Evolutionary conservation across 2,329 filamentous ascomycete genomes (phyloP), one percentile per base, ranked within the genome.

Genomic region (Neonectria hederae): DNA sequence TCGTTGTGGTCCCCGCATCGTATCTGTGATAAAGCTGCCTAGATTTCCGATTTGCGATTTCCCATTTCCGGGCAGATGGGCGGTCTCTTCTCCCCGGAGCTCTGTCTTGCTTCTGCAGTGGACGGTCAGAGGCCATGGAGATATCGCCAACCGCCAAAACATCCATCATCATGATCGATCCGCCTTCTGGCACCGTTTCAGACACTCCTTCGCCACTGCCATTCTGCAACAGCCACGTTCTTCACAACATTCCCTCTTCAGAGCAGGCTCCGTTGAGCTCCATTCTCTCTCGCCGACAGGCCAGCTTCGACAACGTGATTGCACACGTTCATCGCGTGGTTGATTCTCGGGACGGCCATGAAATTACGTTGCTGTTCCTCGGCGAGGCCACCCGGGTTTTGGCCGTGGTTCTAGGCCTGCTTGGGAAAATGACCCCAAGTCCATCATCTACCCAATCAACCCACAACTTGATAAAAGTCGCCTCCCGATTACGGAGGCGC

Each of bases 311-410:
- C 26, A 57, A 21, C 5, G 4, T 49, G n/a, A 13, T 61, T 13
- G 17, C 57, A 5, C 62, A 32, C 14, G 14, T 62, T 24, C 53
- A 61, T 7, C 53, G 62, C 14, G 57, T 53, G 2, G 32, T 62
- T 10, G 13, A 35, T 5, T 57, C 62, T 19, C 62, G 62, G 13
- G 62, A 62, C 24, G 62, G 62, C 5, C 53, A 61, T 32, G 62
- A 65, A 14, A 35, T 57, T 21, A 61, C 62, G 5, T 40, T 65
- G 7, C 32, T 65, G n/a, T 57, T 61, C 32, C 46, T 54, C 5
- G 59, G 57, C 6, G 62, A 65, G 14, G 57, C 62, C 2, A 42
- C 48, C 14, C 42, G 62, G 10, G 13, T 65, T 24, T 2, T 65
- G 3, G 62, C 57, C 1, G 62, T 58, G 10, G 32, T 62, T 22